Evolutionary conservation across 352 stramenopile genomes (phyloP).

Genomic region (Phytopythium litorale): DNA sequence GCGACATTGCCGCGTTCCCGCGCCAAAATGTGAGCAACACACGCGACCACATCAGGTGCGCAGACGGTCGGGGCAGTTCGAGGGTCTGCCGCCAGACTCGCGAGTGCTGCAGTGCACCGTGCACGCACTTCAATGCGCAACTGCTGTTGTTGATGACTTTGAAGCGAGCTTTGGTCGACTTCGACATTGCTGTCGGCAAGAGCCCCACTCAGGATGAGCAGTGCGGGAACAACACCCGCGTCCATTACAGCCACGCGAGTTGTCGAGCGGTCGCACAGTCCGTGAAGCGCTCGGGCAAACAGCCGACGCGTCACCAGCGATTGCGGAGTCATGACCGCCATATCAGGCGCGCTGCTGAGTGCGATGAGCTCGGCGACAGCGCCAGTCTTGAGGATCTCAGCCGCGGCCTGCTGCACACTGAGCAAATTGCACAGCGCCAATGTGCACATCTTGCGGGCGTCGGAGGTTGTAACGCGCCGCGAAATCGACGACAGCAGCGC

Average conservation of each 20-base stretch:
- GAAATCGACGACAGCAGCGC: constrained; percentile 50
- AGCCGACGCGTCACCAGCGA: constrained; percentile 47
- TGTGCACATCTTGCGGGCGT: constrained; percentile 76
- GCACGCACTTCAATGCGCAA: constrained; percentile 49
- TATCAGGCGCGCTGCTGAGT: constrained; percentile 30
- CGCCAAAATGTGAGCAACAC: constrained; percentile 45
- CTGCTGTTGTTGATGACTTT: constrained; percentile 2
- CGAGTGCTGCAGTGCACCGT: constrained; percentile 56
- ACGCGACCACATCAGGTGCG: constrained; percentile 47
- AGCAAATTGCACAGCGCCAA: constrained; percentile 75
- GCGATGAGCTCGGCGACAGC: constrained; percentile 63
- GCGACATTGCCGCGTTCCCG: constrained; percentile 46
- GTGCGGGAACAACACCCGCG: constrained; percentile 48
- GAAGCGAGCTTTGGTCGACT: background rate
- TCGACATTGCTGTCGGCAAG: constrained; percentile 10
- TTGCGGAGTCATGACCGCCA: constrained; percentile 11
- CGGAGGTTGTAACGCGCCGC: constrained; percentile 17
- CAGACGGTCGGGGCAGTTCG: constrained; percentile 32
- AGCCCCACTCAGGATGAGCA: constrained; percentile 40
- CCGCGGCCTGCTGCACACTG: constrained; percentile 63
- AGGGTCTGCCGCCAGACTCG: constrained; percentile 52
- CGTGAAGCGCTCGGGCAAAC: constrained; percentile 66
- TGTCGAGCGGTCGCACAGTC: constrained; percentile 48
- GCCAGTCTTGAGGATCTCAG: constrained; percentile 62
- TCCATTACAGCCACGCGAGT: constrained; percentile 48